Evolutionary conservation across 495 filamentous ascomycete genomes (phyloP).

Genomic region (Podospora appendiculata): DNA sequence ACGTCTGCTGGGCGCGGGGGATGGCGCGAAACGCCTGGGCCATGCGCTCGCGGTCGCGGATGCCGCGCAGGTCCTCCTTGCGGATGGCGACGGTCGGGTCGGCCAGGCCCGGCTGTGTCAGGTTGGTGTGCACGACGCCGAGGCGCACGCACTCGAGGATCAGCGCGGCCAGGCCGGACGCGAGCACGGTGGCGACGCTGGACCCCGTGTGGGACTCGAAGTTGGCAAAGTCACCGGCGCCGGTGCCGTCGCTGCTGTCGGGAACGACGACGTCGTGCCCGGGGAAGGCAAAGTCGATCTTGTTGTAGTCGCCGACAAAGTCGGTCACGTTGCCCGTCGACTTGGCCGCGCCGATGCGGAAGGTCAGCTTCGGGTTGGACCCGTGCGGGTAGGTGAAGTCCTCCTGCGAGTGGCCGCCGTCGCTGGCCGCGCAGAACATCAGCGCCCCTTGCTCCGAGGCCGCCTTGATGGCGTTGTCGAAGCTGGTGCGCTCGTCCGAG

Average conservation of each 20-base stretch:
- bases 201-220: constrained; percentile 4
- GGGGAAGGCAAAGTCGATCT: constrained; percentile 3
- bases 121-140: too few relatives aligned
- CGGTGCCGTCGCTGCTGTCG: neutral
- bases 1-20: too few relatives aligned
- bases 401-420: neutral
- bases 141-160: constrained; percentile 4
- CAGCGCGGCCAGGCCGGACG: constrained; percentile 7
- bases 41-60: too few relatives aligned
- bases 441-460: neutral
- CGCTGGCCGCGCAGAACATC: constrained; percentile 9
- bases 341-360: constrained; percentile 8
- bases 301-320: neutral
- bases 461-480: neutral
- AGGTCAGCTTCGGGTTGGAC: neutral
- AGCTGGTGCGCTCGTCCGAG: neutral
- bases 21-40: too few relatives aligned
- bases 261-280: constrained; percentile 1
- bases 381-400: neutral
- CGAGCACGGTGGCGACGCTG: constrained; percentile 8
- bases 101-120: too few relatives aligned
- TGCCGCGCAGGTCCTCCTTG: too few relatives aligned
- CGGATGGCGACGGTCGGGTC: too few relatives aligned
- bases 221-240: neutral
- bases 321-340: neutral